Percentiles rank a stretch among this genome's conserved stretches.
Evolutionary conservation across 805 yeast species (phyloP).

Genomic region (Tetrapisispora iriomotensis): DNA sequence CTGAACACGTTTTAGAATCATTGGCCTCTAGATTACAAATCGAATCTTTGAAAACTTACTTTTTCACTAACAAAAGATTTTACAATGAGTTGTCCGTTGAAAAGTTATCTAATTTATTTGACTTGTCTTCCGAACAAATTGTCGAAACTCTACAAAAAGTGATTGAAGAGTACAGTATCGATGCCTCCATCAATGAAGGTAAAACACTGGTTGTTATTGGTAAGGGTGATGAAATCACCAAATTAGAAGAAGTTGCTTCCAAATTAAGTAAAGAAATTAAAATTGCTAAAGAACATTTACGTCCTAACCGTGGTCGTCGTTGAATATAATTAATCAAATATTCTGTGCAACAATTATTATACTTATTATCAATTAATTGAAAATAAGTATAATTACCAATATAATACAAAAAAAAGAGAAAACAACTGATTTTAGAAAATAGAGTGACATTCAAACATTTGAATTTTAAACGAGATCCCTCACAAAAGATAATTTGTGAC

Average conservation of each 20-base stretch:
- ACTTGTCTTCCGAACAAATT: conserved; percentile 47
- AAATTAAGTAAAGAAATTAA: conserved; percentile 42
- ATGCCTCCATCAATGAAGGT: conserved; percentile 59
- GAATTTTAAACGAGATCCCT: too few species aligned
- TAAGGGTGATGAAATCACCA: conserved; percentile 70
- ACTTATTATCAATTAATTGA: too few species aligned
- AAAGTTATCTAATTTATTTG: conserved; percentile 57
- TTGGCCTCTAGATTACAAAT: conserved; percentile 70
- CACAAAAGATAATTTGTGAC: too few species aligned
- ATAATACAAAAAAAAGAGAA: too few species aligned
- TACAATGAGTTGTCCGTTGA: conserved; percentile 65
- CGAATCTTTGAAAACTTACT: conserved; percentile 87
- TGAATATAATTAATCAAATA: conserved; percentile 1
- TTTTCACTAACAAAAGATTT: conserved; percentile 71
- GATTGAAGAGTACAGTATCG: conserved; percentile 68
- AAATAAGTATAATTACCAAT: too few species aligned
- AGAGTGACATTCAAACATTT: too few species aligned
- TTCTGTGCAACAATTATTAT: too few species aligned
- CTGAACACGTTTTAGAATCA: conserved; percentile 58
- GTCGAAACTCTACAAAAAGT: conserved; percentile 58
- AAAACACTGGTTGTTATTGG: conserved; percentile 56
- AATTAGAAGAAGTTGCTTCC: conserved; percentile 79
- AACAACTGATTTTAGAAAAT: too few species aligned
- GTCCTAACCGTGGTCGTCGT: conserved; percentile 19
- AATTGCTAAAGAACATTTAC: conserved; percentile 27